These are phyloP conservation scores for Caryocar brasiliense DNA, from an alignment of 441 rosid genomes.

Conservation along the genomic window DNA sequence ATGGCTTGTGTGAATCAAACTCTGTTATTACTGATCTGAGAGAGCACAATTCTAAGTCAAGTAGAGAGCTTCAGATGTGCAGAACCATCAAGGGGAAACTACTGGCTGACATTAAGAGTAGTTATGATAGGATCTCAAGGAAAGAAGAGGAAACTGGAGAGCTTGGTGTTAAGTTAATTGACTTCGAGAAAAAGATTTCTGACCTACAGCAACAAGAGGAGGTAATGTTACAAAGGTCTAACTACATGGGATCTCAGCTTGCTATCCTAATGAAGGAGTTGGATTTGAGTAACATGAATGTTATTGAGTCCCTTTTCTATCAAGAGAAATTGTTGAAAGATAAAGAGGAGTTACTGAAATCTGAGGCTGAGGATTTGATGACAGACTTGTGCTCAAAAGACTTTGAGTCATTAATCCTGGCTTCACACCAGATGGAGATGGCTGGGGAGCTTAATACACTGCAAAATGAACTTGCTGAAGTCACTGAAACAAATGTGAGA, in stretches of 20 bases:
- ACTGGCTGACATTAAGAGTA: slow-evolving; percentile 70
- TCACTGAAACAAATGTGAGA: slow-evolving; percentile 17
- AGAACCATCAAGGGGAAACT: slow-evolving; percentile 73
- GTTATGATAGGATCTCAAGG: slow-evolving; percentile 63
- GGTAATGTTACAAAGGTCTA: slow-evolving; percentile 79
- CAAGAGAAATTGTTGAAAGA: slow-evolving; percentile 52
- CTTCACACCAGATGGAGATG: slow-evolving; percentile 41
- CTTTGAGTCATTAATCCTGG: slow-evolving; percentile 54
- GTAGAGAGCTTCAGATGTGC: slow-evolving; percentile 76
- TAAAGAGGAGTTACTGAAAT: slow-evolving; percentile 36
- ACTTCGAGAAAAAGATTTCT: slow-evolving; percentile 62
- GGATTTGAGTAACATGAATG: slow-evolving; percentile 45
- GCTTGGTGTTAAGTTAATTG: slow-evolving; percentile 47
- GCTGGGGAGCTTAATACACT: too few species aligned
- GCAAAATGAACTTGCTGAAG: slow-evolving; percentile 25
- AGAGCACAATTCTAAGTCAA: slow-evolving; percentile 67
- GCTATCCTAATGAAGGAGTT: slow-evolving; percentile 66
- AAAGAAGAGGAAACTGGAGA: slow-evolving; percentile 77
- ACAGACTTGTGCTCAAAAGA: slow-evolving; percentile 57
- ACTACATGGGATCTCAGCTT: slow-evolving; percentile 76
- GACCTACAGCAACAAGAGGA: slow-evolving; percentile 83
- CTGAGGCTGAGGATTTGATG: slow-evolving; percentile 48
- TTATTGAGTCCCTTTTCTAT: slow-evolving; percentile 44
- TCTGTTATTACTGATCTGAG: slow-evolving; percentile 60
- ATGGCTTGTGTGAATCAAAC: slow-evolving; percentile 67